These are phyloP conservation scores for Neophaeococcomyces aloes DNA, from an alignment of 2,329 filamentous ascomycete species.

Conservation along the genomic window DNA sequence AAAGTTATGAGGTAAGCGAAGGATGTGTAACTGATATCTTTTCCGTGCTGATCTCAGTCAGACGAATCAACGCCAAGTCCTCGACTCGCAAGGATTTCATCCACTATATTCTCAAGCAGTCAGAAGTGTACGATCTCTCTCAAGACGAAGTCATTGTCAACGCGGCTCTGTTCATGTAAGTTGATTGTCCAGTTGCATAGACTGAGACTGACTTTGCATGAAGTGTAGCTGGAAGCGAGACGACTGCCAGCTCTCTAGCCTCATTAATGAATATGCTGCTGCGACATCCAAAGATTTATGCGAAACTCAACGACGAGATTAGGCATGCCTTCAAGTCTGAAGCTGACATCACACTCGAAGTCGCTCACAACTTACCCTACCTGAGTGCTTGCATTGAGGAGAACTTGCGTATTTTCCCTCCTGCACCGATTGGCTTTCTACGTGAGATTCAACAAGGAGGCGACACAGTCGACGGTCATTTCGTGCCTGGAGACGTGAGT, in stretches of 20 bases:
- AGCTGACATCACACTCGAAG: constrained; percentile 24
- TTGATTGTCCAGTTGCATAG: no score
- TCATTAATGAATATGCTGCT: constrained; percentile 22
- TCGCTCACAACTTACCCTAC: constrained; percentile 31
- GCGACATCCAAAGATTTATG: constrained; percentile 16
- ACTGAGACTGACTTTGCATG: no score
- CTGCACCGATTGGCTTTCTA: constrained; percentile 24
- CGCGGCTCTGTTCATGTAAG: constrained; percentile 15
- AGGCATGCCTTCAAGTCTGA: constrained; percentile 19
- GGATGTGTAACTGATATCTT: no score
- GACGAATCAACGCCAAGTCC: no score
- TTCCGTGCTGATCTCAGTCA: no score
- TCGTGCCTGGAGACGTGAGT: constrained; percentile 27
- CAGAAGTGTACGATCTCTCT: constrained; percentile 12
- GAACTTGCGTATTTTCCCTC: constrained; percentile 37
- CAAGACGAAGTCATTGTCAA: constrained; percentile 17
- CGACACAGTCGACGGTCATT: constrained; percentile 23
- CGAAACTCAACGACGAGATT: constrained; percentile 22
- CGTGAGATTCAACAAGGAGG: constrained; percentile 11
- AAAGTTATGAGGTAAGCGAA: constrained; percentile 8
- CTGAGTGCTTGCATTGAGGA: constrained; percentile 40
- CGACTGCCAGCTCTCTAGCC: constrained; percentile 19
- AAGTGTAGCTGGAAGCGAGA: constrained; percentile 22
- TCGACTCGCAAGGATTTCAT: constrained; percentile 12
- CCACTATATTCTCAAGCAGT: constrained; percentile 12